Base-by-base conservation (phyloP, 148 eudicot species). In the Bassia scoparia region DNA sequence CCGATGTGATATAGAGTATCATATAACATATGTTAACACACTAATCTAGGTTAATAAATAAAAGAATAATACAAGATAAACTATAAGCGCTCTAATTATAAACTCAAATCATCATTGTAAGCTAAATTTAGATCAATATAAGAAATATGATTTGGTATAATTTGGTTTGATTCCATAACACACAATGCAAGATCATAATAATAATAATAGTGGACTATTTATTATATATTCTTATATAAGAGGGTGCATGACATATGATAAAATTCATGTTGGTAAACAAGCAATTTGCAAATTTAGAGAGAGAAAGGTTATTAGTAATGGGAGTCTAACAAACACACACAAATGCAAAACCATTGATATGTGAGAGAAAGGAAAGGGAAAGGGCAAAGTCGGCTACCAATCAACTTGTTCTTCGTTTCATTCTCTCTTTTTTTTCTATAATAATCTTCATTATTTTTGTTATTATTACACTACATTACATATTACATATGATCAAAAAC, bases 371-470 rank as follows among this genome's bases (percentile, higher is more conserved):
- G 13, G 26, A 14, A 41, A 41, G 46, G n/a, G n/a, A 48, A 62
- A 26, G 52, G 74, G 29, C 52, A 73, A 62, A 79, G 77, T 72
- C 41, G 73, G 77, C 50, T 68, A 66, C 68, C 71, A 50, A 27
- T 69, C 69, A 70, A 69, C 15, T 70, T 79, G 50, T 34, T 67
- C 58, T 78, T 11, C 88, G 79, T 80, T 74, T 76, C 74, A 78
- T 65, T 61, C 78, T 76, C 81, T 73, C n/a, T n/a, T n/a, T n/a
- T n/a, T n/a, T n/a, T n/a, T n/a, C n/a, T n/a, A n/a, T n/a, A n/a
- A n/a, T n/a, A n/a, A n/a, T 41, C 8, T 41, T 41, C 12, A 41
- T 37, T 37, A 37, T 41, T 41, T 8, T 8, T 8, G n/a, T 14
- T 14, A 41, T 41, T 41, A 41, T 41, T 41, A 41, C 46, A 41